These are phyloP conservation scores for Aegilops sharonensis DNA, from an alignment of 176 grass and related monocot genomes.

Conservation along the genomic window DNA sequence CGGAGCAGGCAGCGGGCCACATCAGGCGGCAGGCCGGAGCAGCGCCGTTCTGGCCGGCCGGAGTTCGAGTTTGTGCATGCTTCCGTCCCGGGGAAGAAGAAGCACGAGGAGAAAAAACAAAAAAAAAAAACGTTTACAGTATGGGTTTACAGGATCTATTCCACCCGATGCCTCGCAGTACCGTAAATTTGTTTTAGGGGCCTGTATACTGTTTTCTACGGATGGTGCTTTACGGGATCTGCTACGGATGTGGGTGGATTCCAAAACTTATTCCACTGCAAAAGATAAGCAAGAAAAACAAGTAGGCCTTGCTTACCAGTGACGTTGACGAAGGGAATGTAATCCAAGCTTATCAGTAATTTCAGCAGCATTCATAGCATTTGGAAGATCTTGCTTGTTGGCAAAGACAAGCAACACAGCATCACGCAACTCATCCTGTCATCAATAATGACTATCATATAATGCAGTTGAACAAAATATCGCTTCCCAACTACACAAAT, in stretches of 20 bases:
- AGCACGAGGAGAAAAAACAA: too few species aligned
- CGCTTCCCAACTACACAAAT: background rate
- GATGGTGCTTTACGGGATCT: too few species aligned
- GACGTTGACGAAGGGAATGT: constrained; percentile 28
- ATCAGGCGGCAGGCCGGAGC: too few species aligned
- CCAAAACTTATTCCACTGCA: background rate
- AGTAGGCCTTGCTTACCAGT: constrained; percentile 22
- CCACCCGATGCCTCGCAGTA: too few species aligned
- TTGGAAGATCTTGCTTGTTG: constrained; percentile 39
- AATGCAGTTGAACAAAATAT: background rate
- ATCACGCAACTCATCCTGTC: constrained; percentile 28
- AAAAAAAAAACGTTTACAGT: too few species aligned
- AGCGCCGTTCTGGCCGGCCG: too few species aligned
- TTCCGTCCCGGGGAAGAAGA: too few species aligned
- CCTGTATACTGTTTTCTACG: too few species aligned
- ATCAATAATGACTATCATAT: background rate
- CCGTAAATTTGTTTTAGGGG: too few species aligned
- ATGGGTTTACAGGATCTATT: too few species aligned
- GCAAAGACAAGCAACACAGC: constrained; percentile 35
- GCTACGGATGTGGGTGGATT: background rate
- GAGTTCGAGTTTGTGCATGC: too few species aligned
- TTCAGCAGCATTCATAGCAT: constrained; percentile 38
- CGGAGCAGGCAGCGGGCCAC: too few species aligned
- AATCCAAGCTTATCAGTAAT: constrained; percentile 40
- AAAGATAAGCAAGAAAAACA: background rate